Base-by-base conservation (phyloP, 2,329 filamentous ascomycete species). In the Talaromyces sp. region DNA sequence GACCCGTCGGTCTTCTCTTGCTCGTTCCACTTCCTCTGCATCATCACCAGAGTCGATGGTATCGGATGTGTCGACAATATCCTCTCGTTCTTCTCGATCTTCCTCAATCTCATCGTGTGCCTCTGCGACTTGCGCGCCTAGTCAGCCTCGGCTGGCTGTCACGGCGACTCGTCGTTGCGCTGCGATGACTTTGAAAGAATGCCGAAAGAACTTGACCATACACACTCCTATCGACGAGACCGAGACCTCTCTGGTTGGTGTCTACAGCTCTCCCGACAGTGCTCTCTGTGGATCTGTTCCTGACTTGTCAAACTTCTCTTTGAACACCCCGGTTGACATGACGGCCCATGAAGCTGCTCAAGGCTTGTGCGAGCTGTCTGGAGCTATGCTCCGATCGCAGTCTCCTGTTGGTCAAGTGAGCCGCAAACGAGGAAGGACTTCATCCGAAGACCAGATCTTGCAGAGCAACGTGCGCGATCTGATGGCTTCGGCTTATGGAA, bases 11-110 rank as follows among this genome's bases (percentile, higher is more conserved):
- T 82, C 72, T 19, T 85, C 82, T 67, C 75, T 82, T 68, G 80
- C 81, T 65, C 83, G 79, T 64, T 83, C 83, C 25, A 80, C 81
- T 29, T 86, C 85, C 3, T 84, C 81, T 53, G 76, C 76, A 22
- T 84, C 82, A 8, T 85, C 83, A 51, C 86, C 87, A n/a, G 86
- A 88, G 68, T 88, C 86, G 38, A 86, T 88, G 83, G 76, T 88
- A 40, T 88, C 86, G 31, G 86, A 89, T 73, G 81, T 81, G 63
- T 86, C 84, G 40, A 82, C 82, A 15, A 78, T 85, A 67, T 85
- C 84, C 63, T 85, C 76, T 69, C 79, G 78, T 70, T 78, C 75
- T 74, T 86, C 84, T 77, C 83, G 85, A 74, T 86, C 80, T 19
- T 81, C 79, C 5, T 81, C 79, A 3, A 76, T 81, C 58, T 81